A percentile compares a stretch with the other conserved stretches of the same genome.
Evolutionary conservation across 495 filamentous ascomycete genomes (phyloP).

Genomic region (Penicillium paradoxum): DNA sequence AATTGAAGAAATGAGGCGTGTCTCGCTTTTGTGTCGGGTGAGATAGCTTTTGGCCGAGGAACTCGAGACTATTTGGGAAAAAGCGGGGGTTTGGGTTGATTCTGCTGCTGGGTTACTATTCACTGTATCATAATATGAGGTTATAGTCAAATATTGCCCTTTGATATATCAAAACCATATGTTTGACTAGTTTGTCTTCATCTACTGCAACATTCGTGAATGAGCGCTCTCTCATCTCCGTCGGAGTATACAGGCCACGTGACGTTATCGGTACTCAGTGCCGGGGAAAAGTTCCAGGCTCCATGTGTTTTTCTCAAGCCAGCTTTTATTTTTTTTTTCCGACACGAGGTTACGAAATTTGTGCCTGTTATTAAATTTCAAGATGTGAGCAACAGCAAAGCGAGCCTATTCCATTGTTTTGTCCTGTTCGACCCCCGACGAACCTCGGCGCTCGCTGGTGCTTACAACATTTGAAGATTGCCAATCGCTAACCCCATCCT

Average conservation of each 20-base stretch:
- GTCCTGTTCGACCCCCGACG: not conserved
- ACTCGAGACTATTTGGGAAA: not conserved
- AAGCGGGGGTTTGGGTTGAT: not conserved
- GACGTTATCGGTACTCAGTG: not conserved
- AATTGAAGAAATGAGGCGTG: not conserved
- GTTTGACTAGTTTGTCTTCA: not conserved
- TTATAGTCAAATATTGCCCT: slow-evolving; percentile 3
- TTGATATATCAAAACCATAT: not conserved
- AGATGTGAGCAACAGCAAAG: not conserved
- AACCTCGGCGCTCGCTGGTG: not conserved
- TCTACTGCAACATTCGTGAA: too few relatives aligned
- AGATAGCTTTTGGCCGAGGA: not conserved
- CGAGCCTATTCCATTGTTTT: not conserved
- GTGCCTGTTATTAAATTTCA: not conserved
- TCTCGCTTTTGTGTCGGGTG: not conserved
- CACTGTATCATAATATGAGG: not conserved
- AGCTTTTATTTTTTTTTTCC: not conserved
- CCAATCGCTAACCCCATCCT: slow-evolving; percentile 7
- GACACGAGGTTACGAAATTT: not conserved
- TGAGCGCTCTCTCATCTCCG: too few relatives aligned
- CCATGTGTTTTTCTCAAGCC: not conserved
- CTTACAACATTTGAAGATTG: not conserved
- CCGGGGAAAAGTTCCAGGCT: not conserved
- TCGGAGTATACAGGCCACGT: not conserved
- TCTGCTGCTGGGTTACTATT: not conserved